Percentiles rank a stretch among this genome's conserved stretches.
Evolutionary conservation across 257 asterid species (phyloP).

Genomic region (Perilla frutescens): DNA sequence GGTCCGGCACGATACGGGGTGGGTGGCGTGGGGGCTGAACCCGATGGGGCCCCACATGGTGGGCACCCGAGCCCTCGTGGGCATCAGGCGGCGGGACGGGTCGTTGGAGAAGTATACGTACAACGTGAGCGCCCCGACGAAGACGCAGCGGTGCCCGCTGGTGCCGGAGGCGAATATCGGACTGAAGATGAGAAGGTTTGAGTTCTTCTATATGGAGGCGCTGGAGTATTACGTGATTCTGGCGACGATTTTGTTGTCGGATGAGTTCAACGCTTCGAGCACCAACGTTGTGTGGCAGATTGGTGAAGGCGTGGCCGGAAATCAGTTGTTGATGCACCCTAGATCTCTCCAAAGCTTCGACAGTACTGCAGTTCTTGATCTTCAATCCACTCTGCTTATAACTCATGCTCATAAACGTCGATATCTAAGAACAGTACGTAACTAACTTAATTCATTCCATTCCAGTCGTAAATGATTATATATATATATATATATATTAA

Average conservation of each 20-base stretch:
- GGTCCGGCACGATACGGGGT: slow-evolving; percentile 40
- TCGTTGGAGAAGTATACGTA: slow-evolving; percentile 29
- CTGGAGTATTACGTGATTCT: slow-evolving; percentile 36
- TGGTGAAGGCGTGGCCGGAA: slow-evolving; percentile 40
- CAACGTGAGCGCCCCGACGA: slow-evolving; percentile 43
- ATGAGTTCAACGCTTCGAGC: slow-evolving; percentile 35
- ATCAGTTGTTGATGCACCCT: slow-evolving; percentile 48
- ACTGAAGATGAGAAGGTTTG: slow-evolving; percentile 29
- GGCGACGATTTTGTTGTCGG: slow-evolving; percentile 48
- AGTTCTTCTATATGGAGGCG: not conserved
- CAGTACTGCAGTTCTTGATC: slow-evolving; percentile 48
- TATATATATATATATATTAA: no score
- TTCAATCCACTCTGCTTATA: slow-evolving; percentile 8
- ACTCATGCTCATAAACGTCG: slow-evolving; percentile 28
- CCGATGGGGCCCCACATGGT: slow-evolving; percentile 53
- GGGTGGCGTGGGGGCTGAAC: slow-evolving; percentile 85
- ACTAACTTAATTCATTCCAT: not conserved
- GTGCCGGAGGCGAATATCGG: slow-evolving; percentile 39
- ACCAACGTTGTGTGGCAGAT: slow-evolving; percentile 60
- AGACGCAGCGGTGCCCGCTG: slow-evolving; percentile 50
- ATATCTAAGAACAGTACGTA: slow-evolving; percentile 44
- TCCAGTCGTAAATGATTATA: no score
- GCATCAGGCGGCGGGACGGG: slow-evolving; percentile 40
- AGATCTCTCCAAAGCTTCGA: slow-evolving; percentile 41
- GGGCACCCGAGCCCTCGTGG: slow-evolving; percentile 66